Base-by-base conservation (phyloP, 768 basidiomycete species). In the Mycena floridula region DNA sequence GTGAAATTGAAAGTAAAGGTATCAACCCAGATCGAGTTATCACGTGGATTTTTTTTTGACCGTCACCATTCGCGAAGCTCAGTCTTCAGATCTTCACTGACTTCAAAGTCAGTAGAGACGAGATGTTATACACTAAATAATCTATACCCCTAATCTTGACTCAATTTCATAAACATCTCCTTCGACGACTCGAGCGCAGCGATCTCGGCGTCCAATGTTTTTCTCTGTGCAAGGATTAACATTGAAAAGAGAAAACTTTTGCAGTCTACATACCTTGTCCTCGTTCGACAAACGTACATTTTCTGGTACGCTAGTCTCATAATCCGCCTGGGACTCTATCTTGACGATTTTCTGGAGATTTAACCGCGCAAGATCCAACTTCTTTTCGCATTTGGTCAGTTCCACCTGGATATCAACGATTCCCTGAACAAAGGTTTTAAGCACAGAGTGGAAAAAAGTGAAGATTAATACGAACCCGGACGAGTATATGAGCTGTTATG, bases 321-420 rank as follows among this genome's bases (percentile, higher is more conserved):
- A 96, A 55, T 89, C 85, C 1, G 82, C 67, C 51, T 87, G 82
- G 2, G 75, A 69, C 49, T 84, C 77, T 15, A 81, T 59, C 62
- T 92, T 94, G 47, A 67, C 53, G 27, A 95, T 67, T 70, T 96
- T 97, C 43, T 83, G 79, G 35, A 87, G 66, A 51, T 79, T 84
- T 41, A 87, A 50, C 42, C 73, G 69, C 2, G 79, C 82, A 8
- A 92, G 66, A 28, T 84, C 78, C 2, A 89, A 74, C 65, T 94
- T 96, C 78, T 96, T 97, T 58, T 90, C 81, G 49, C 85, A 82
- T 63, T 94, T 97, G 30, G 76, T 69, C 37, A 96, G 86, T 64
- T 98, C 95, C 2, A 77, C 79, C 37, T 90, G 83, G 5, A 95
- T 67, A 64, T 98, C 86, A 15, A 99, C 83, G 32, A 94, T 80